phyloP scores from a whole-genome alignment of 1,284 basidiomycete species.

The Ustilago esculenta region DNA sequence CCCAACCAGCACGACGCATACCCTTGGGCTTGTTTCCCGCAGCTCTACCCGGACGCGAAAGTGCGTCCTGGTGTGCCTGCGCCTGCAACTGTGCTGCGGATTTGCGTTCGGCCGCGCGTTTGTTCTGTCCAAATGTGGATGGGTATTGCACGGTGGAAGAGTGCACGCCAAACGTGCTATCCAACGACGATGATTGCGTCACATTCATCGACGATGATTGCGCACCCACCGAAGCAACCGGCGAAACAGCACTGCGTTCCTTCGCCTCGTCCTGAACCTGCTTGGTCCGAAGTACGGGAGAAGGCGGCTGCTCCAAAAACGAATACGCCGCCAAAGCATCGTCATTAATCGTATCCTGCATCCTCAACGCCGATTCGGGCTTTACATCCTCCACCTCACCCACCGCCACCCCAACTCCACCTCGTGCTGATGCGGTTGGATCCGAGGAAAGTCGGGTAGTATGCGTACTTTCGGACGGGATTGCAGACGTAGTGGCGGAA shows the following conservation, averaged over 20 bases:
- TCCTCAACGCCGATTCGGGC: too few relatives aligned
- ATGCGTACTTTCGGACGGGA: slow-evolving; percentile 37
- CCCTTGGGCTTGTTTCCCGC: slow-evolving; percentile 45
- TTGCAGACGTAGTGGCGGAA: slow-evolving; percentile 28
- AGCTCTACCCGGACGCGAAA: slow-evolving; percentile 49
- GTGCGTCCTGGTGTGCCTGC: slow-evolving; percentile 56
- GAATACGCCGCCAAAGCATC: slow-evolving; percentile 61
- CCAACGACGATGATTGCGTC: slow-evolving; percentile 1
- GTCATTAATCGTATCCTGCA: slow-evolving; percentile 48
- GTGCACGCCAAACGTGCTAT: slow-evolving; percentile 16
- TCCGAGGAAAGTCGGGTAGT: slow-evolving; percentile 37
- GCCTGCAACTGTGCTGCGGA: slow-evolving; percentile 58
- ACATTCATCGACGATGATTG: background rate
- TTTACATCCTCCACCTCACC: too few relatives aligned
- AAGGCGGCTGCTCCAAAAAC: slow-evolving; percentile 59
- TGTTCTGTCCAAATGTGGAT: slow-evolving; percentile 60
- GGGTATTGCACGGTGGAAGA: slow-evolving; percentile 43
- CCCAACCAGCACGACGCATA: slow-evolving; percentile 44
- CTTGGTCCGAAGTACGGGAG: slow-evolving; percentile 35
- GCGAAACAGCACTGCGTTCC: slow-evolving; percentile 15
- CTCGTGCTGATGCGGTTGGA: slow-evolving; percentile 1
- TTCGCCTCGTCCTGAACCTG: slow-evolving; percentile 9
- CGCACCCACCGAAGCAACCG: background rate
- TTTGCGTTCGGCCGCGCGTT: slow-evolving; percentile 55
- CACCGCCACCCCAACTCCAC: too few relatives aligned